Evolutionary conservation across 129 eudicot genomes (phyloP).

Genomic region (Flaveria sonorensis): DNA sequence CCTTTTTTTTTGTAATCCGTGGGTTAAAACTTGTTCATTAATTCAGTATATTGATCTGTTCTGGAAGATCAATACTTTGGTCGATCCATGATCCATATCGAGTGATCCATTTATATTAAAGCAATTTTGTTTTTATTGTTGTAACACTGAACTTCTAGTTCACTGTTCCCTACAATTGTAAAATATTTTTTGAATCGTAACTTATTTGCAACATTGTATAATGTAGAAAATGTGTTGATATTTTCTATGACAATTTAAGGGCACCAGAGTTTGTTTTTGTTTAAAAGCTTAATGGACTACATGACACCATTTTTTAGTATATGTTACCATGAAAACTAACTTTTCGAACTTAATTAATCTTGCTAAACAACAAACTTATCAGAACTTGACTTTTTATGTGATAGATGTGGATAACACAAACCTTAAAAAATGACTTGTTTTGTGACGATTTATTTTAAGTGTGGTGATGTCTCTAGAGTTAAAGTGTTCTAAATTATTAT

Average conservation of each 20-base stretch:
- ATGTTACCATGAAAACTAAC: neutral
- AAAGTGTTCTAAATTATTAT: too few species aligned
- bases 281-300: neutral
- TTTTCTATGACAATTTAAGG: neutral
- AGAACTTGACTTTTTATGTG: neutral
- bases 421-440: neutral
- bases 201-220: neutral
- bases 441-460: neutral
- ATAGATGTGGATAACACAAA: conserved; percentile 5
- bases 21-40: neutral
- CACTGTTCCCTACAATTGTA: neutral
- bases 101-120: neutral
- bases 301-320: neutral
- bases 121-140: neutral
- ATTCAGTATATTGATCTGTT: neutral
- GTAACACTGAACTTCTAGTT: neutral
- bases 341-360: neutral
- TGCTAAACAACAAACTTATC: neutral
- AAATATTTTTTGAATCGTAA: neutral
- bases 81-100: neutral
- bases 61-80: neutral
- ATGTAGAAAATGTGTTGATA: neutral
- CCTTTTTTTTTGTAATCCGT: neutral
- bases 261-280: neutral
- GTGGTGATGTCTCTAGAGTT: neutral